A percentile compares a stretch with the other conserved stretches of the same genome.
Conservation (phyloP, 257 asterid genomes). For the Henckelia pumila region DNA sequence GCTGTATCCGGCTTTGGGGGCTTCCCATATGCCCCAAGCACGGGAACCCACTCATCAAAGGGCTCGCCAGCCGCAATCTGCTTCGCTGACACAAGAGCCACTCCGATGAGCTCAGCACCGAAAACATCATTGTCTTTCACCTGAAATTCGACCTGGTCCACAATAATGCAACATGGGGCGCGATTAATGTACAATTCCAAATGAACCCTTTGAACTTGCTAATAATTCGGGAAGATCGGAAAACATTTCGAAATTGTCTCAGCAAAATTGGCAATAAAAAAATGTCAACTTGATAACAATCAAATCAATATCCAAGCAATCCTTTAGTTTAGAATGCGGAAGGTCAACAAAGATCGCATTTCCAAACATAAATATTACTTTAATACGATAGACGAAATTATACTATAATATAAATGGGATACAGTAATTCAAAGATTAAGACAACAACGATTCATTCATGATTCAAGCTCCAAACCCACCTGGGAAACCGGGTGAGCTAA, state of each 20-base stretch:
- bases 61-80: constrained; percentile 58
- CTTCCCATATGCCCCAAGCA: constrained; percentile 61
- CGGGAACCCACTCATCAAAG: constrained; percentile 79
- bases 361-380: neutral
- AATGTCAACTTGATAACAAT: neutral
- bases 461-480: constrained; percentile 20
- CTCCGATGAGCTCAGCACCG: constrained; percentile 81
- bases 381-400: neutral
- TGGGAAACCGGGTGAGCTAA: constrained; percentile 78
- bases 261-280: neutral
- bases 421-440: no score
- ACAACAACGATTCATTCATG: no score
- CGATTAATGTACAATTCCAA: neutral
- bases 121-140: constrained; percentile 91
- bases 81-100: constrained; percentile 56
- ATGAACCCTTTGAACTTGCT: neutral
- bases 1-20: constrained; percentile 70
- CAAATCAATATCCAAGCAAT: neutral
- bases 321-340: neutral
- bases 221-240: neutral
- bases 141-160: constrained; percentile 57
- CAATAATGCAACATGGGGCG: neutral
- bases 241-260: neutral
- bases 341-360: neutral
- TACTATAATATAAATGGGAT: no score